phyloP scores from a whole-genome alignment of 2,329 filamentous ascomycete genomes.

The Capronia coronata region DNA sequence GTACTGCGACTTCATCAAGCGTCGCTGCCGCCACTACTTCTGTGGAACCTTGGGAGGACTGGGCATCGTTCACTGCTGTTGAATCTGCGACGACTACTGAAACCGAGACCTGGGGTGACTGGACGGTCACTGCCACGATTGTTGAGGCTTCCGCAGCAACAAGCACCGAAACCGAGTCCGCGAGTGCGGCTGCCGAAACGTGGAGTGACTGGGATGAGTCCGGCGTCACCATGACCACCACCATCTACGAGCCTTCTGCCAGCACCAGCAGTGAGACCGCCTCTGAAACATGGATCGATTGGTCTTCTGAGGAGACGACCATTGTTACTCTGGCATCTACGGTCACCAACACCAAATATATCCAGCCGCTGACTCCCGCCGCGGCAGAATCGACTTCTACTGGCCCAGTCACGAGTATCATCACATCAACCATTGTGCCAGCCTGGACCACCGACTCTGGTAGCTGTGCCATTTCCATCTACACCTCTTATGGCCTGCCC shows the following conservation, averaged over 20 bases:
- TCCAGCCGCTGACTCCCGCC: conserved; percentile 65
- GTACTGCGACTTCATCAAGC: conserved; percentile 37
- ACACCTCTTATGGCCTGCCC: conserved; percentile 25
- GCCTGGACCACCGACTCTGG: conserved; percentile 3
- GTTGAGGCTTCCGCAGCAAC: conserved; percentile 46
- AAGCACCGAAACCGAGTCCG: conserved; percentile 11
- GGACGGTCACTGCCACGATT: conserved; percentile 30
- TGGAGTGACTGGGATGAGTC: conserved; percentile 26
- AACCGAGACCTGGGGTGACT: conserved; percentile 62
- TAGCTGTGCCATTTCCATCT: conserved; percentile 20
- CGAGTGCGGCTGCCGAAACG: no score
- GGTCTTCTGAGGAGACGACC: conserved; percentile 49
- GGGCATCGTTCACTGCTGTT: conserved; percentile 49
- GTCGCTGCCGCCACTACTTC: conserved; percentile 55
- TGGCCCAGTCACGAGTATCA: conserved; percentile 7
- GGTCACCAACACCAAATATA: conserved; percentile 61
- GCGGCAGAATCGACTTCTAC: conserved; percentile 32
- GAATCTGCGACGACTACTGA: conserved; percentile 37
- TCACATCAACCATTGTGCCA: conserved; percentile 15
- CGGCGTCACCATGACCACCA: conserved; percentile 25
- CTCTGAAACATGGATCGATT: conserved; percentile 29
- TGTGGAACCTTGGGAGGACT: conserved; percentile 60
- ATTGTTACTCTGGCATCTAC: conserved; percentile 53
- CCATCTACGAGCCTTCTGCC: conserved; percentile 32
- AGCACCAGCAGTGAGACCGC: conserved; percentile 26